Evolutionary conservation across 1,139 yeast species (phyloP), one percentile per base, ranked within the genome.

Genomic region (Blastobotrys persicus): DNA sequence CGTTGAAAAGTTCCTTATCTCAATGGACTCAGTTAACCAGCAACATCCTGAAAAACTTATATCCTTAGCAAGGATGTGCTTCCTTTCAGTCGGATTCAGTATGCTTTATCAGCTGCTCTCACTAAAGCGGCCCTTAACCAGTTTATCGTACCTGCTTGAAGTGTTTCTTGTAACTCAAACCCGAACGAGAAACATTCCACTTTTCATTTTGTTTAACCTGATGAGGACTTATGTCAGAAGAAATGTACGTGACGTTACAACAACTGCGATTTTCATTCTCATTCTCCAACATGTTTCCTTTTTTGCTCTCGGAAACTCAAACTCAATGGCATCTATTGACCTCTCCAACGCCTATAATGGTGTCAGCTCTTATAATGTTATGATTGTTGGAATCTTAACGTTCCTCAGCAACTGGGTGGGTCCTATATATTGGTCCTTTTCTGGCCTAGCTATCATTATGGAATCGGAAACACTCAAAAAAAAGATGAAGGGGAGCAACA

Each of bases 281-380:
- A 53, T 78, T 5, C 59, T 88, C 44, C 95, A 89, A 63, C 83
- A 88, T 58, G 72, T 88, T 43, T 72, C 92, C 0, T 92, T 91
- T 63, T 92, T 88, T 69, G 87, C 88, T 11, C 77, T 85, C 68
- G 98, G 98, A 0, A 88, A 88, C 49, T 89, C 98, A 0, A 92
- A 92, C 62, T 89, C 96, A 45, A 76, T 92, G 58, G 94, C 97
- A 0, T 85, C 97, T 0, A 82, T 92, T 19, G 97, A 92, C 60
- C 74, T 92, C 26, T 81, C 96, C 0, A 89, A 92, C 64, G 91
- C 97, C 0, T 92, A 92, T 65, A 92, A 92, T 63, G 98, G 98
- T 0, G 74, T 91, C 4, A 65, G 77, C 0, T 75, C 74, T 32
- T 94, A 89, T 62, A 80, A 84, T 56, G 78, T 89, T 12, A 61